These are phyloP conservation scores for Haemoproteus tartakovskyi DNA, from an alignment of 169 alveolate genomes.

Conservation along the genomic window DNA sequence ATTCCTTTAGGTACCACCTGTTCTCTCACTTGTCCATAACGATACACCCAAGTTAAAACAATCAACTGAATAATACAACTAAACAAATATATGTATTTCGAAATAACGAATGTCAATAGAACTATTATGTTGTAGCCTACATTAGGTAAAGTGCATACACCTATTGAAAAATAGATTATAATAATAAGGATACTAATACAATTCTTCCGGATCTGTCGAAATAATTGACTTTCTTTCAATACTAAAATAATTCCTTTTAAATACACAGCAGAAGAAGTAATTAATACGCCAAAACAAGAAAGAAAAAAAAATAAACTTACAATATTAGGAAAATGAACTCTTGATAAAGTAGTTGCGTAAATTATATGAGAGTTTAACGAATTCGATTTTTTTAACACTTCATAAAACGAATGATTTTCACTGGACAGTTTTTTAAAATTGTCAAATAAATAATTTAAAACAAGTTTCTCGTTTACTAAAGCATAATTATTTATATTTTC, in stretches of 20 bases:
- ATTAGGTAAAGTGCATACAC: not conserved
- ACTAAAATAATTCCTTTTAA: constrained; percentile 33
- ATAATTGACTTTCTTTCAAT: constrained; percentile 42
- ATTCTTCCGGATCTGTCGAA: constrained; percentile 16
- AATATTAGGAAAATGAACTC: constrained; percentile 20
- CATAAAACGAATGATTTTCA: not conserved
- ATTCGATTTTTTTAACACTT: not conserved
- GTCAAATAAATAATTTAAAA: not conserved
- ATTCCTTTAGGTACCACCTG: not conserved
- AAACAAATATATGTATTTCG: constrained; percentile 21
- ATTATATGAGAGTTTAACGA: constrained; percentile 2
- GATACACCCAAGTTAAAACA: constrained; percentile 38
- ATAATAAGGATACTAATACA: constrained; percentile 15
- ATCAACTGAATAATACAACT: constrained; percentile 8
- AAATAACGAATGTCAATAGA: not conserved
- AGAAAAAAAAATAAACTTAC: constrained; percentile 28
- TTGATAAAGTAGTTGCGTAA: constrained; percentile 24
- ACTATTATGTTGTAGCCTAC: constrained; percentile 1
- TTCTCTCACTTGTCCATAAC: not conserved
- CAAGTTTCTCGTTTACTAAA: not conserved
- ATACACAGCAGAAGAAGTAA: constrained; percentile 28
- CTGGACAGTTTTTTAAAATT: not conserved
- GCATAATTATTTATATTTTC: not conserved
- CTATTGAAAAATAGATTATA: constrained; percentile 7
- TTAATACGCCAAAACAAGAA: constrained; percentile 7